Conservation (phyloP, 306 rosid genomes). For the Astragalus glycyphyllos region DNA sequence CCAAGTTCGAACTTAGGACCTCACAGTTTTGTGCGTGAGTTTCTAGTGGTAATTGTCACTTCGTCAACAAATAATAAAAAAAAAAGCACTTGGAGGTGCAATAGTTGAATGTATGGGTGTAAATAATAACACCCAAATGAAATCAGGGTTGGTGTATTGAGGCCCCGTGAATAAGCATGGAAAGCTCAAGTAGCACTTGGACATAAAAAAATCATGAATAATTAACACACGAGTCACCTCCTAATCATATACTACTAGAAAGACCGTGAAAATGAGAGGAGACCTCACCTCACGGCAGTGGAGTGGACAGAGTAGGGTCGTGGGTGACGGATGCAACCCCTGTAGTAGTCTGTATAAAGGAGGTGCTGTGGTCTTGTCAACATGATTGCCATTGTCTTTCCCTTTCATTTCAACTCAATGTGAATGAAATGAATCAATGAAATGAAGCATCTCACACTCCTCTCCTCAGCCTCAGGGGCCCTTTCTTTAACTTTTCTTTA, state of each 20-base stretch:
- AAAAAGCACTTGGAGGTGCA: too few species aligned
- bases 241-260: neutral
- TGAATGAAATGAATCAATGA: neutral
- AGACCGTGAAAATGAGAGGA: constrained; percentile 6
- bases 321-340: constrained; percentile 36
- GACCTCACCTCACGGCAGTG: neutral
- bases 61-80: too few species aligned
- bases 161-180: too few species aligned
- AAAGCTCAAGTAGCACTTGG: too few species aligned
- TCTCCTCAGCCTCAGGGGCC: constrained; percentile 3
- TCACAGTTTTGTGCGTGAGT: too few species aligned
- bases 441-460: constrained; percentile 3
- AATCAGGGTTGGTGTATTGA: too few species aligned
- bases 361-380: constrained; percentile 51
- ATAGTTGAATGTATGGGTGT: too few species aligned
- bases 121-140: too few species aligned
- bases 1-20: too few species aligned
- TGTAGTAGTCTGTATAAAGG: constrained; percentile 17
- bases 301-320: constrained; percentile 4
- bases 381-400: constrained; percentile 39
- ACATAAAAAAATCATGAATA: too few species aligned
- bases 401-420: neutral
- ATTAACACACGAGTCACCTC: too few species aligned
- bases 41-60: too few species aligned
- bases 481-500: neutral